Base-by-base conservation (phyloP, 2,329 filamentous ascomycete species). In the Clarireedia paspali region DNA sequence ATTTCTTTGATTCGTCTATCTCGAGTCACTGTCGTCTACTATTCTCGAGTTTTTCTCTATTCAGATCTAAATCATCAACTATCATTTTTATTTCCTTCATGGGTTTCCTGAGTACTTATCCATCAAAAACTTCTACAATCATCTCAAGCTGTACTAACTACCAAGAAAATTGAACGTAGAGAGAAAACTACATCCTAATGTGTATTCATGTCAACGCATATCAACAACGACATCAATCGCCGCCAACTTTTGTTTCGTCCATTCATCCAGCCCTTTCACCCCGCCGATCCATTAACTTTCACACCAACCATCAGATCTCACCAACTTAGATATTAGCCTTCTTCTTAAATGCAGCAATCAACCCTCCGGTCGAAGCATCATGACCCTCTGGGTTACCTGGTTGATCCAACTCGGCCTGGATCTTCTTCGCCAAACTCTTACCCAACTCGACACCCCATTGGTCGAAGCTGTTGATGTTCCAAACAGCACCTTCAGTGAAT, bases 391-490 rank as follows among this genome's bases (percentile, higher is more conserved):
- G 84, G 65, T 82, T 83, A 59, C 83, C 88, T n/a, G 80, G 73
- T 70, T 86, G 80, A 63, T 96, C 91, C 57, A 99, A 81, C 79
- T 99, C 94, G 68, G 74, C 73, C 66, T 89, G 85, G 62, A 91
- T 91, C 77, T 90, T 91, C 85, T 92, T 97, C 60, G 94, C 94
- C 63, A 99, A 78, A 42, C 87, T 85, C 86, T 99, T 99, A 73
- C 94, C 94, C 60, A 99, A 79, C 80, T 99, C 94, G 46, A 99
- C 94, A 75, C 94, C 94, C 94, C 94, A 99, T 80, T 99, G 94
- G 77, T 99, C 94, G 71, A 97, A 99, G 69, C 87, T 91, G 83
- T 99, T 99, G 80, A 99, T 96, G 77, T 97, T 95, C 94, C 94
- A 99, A 71, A 99, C 80, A 52, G 91, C 92, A 67, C 94, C 94